Percentiles rank a stretch among this genome's conserved stretches.
Conservation (phyloP, 2,329 filamentous ascomycete species). For the Oidium heveae region DNA sequence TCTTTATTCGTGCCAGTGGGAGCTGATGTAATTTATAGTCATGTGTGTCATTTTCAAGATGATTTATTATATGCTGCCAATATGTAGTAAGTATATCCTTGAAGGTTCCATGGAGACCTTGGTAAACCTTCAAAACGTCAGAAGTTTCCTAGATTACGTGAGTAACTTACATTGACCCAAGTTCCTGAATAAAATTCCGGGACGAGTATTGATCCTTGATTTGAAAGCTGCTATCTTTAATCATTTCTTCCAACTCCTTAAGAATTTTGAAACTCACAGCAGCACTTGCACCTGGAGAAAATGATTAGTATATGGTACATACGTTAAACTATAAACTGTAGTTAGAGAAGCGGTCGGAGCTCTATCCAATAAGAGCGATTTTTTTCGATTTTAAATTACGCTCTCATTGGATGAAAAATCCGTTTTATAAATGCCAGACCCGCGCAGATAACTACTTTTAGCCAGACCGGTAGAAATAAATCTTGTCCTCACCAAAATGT, state of each 20-base stretch:
- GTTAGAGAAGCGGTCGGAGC: no score
- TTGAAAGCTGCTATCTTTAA: constrained; percentile 37
- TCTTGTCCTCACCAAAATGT: constrained; percentile 58
- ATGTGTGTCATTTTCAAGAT: constrained; percentile 81
- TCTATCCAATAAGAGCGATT: no score
- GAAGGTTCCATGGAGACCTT: constrained; percentile 76
- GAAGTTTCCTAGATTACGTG: no score
- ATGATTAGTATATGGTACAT: constrained; percentile 6
- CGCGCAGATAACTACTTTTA: no score
- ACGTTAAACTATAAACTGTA: no score
- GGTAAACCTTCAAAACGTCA: constrained; percentile 47
- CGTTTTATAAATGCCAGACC: no score
- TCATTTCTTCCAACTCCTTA: background rate
- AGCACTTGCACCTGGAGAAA: constrained; percentile 36
- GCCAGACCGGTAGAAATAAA: no score
- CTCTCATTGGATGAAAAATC: no score
- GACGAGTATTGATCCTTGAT: constrained; percentile 67
- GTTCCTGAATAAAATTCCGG: constrained; percentile 78
- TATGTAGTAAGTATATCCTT: constrained; percentile 96
- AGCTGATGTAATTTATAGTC: constrained; percentile 98
- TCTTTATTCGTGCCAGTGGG: constrained; percentile 94
- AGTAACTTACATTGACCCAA: constrained; percentile 62
- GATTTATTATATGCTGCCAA: constrained; percentile 95
- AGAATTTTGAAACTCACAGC: constrained; percentile 25
- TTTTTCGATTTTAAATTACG: no score